Evolutionary conservation across 1,284 basidiomycete species (phyloP).

Genomic region (Afroboletus lepidellus): DNA sequence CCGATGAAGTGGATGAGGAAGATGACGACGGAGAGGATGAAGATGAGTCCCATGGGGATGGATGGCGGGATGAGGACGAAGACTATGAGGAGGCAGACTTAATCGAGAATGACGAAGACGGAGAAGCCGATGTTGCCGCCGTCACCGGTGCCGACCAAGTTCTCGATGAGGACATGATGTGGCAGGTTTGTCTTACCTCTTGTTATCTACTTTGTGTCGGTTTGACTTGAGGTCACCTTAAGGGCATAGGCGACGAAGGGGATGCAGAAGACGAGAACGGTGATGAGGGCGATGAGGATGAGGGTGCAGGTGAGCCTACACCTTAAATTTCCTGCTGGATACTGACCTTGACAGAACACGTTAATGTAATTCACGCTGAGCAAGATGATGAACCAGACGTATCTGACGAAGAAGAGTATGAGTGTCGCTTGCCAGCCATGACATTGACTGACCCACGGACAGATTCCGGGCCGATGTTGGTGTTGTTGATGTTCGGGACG

Average conservation of each 20-base stretch:
- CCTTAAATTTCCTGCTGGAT: neutral
- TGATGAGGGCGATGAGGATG: slow-evolving; percentile 45
- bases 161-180: slow-evolving; percentile 60
- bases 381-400: slow-evolving; percentile 63
- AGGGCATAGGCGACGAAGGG: slow-evolving; percentile 62
- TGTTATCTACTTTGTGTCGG: neutral
- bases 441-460: slow-evolving; percentile 15
- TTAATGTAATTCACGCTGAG: slow-evolving; percentile 49
- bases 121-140: slow-evolving; percentile 44
- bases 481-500: slow-evolving; percentile 44
- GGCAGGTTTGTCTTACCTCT: slow-evolving; percentile 58
- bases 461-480: slow-evolving; percentile 54
- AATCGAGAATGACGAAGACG: slow-evolving; percentile 53
- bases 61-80: slow-evolving; percentile 64
- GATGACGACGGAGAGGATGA: slow-evolving; percentile 61
- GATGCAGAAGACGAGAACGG: slow-evolving; percentile 51
- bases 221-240: slow-evolving; percentile 7
- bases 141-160: slow-evolving; percentile 39
- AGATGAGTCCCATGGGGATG: slow-evolving; percentile 61
- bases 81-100: slow-evolving; percentile 62
- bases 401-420: slow-evolving; percentile 71
- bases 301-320: slow-evolving; percentile 39
- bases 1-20: slow-evolving; percentile 62
- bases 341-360: slow-evolving; percentile 28
- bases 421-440: neutral